Base-by-base conservation (phyloP, 1,139 yeast genomes). In the Geotrichum histeridarum region DNA sequence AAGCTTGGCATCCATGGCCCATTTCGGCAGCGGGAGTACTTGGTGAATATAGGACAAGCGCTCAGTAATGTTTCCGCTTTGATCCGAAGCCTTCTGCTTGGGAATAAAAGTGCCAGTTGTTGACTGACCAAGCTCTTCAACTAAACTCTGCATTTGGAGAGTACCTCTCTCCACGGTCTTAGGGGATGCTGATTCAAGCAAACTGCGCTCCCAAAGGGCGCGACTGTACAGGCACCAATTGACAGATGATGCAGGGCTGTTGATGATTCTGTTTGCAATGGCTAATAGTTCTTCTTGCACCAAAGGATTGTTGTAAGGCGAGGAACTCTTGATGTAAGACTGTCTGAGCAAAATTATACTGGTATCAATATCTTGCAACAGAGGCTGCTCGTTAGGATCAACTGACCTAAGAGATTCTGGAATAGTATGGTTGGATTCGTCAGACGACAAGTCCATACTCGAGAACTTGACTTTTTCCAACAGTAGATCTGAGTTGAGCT, bases 161-260 rank as follows among this genome's bases (percentile, higher is more conserved):
- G 91, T 83, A 53, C 98, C 98, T 69, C 99, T 80, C 70, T 94
- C 99, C 22, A 91, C 84, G 0, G 98, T 91, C 66, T 87, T 83
- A 2, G 95, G 83, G 60, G 83, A 84, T 46, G 77, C 77, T 0
- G 96, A 81, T 68, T 94, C 99, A 44, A 91, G 74, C 15, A 87
- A 63, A 11, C 96, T 88, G 67, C 99, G 79, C 64, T 86, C 88
- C 96, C 98, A 91, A 53, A 94, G 74, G 0, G 96, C 89, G 60
- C 94, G 77, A 3, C 94, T 81, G 64, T 84, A 89, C 3, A 93
- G 69, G 0, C 87, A 73, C 95, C 97, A 90, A 68, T 87, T 86
- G 32, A 80, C 78, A 1, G 73, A 64, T 1, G 73, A 70, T 4
- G 71, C 63, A 1, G 80, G 72, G 1, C 81, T 68, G 62, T 79